Evolutionary conservation across 345 rosid species (phyloP).

Genomic region (Eucalyptus tenuipes): DNA sequence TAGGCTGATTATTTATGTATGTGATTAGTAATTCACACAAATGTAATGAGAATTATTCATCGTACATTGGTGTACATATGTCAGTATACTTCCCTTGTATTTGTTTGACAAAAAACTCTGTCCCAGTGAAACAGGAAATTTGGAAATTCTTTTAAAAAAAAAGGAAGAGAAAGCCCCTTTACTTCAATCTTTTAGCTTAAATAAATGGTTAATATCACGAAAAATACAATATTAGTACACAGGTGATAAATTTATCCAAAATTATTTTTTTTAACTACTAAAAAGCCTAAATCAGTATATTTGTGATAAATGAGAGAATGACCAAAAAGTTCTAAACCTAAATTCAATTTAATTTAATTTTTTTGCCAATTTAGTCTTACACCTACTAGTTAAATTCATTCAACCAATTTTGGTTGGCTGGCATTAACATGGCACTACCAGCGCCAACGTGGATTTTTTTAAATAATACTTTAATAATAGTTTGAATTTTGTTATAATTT

Average conservation of each 20-base stretch:
- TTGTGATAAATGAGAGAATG: too few relatives aligned
- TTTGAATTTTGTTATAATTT: too few relatives aligned
- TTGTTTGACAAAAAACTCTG: neutral
- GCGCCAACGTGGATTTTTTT: fast-evolving
- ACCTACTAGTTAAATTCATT: too few relatives aligned
- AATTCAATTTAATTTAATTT: too few relatives aligned
- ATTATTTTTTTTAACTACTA: too few relatives aligned
- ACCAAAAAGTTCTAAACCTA: too few relatives aligned
- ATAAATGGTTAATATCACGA: neutral
- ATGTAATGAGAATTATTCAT: neutral
- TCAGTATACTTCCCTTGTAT: neutral
- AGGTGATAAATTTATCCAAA: fast-evolving
- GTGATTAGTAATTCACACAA: neutral
- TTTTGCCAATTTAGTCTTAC: too few relatives aligned
- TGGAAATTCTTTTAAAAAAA: neutral
- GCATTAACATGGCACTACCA: fast-evolving
- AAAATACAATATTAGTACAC: too few relatives aligned
- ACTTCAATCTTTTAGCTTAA: neutral
- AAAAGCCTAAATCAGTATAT: too few relatives aligned
- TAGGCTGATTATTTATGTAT: neutral
- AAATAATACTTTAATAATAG: too few relatives aligned
- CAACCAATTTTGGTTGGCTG: too few relatives aligned
- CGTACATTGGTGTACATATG: neutral
- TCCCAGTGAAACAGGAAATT: neutral
- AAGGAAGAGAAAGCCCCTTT: neutral